These are phyloP conservation scores for Fusarium metavorans DNA, from an alignment of 2,329 filamentous ascomycete species.

Conservation along the genomic window DNA sequence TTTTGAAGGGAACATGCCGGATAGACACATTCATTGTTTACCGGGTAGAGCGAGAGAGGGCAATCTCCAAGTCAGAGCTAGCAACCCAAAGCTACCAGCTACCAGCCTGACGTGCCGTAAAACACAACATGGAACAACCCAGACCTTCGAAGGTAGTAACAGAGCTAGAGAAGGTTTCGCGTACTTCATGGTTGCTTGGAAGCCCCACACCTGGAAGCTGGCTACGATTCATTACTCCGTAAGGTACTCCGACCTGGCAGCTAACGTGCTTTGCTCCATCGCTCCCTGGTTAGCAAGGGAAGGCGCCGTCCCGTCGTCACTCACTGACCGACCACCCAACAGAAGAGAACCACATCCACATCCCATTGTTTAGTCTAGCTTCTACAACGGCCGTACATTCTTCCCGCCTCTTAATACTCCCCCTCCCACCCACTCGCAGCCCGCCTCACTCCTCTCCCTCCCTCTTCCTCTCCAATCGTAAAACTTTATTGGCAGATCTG, in stretches of 20 bases:
- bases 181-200: slow-evolving; percentile 5
- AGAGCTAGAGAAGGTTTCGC: slow-evolving; percentile 4
- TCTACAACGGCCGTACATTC: slow-evolving; percentile 23
- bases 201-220: slow-evolving; percentile 1
- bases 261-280: background rate
- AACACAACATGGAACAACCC: slow-evolving; percentile 7
- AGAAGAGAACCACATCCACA: background rate
- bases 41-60: background rate
- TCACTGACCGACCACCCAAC: background rate
- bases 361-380: background rate
- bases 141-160: slow-evolving; percentile 2
- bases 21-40: background rate
- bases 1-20: background rate
- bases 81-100: background rate
- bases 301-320: background rate
- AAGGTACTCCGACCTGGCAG: background rate
- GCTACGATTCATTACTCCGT: background rate
- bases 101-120: background rate
- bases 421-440: slow-evolving; percentile 4
- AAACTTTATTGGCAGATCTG: slow-evolving; percentile 1
- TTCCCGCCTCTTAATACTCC: slow-evolving; percentile 22
- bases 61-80: slow-evolving; percentile 5
- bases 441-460: slow-evolving; percentile 1
- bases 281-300: background rate
- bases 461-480: slow-evolving; percentile 2